Conservation (phyloP, 228 moss, liverwort and hornwort genomes). For the Sphagnum magellanicum region DNA sequence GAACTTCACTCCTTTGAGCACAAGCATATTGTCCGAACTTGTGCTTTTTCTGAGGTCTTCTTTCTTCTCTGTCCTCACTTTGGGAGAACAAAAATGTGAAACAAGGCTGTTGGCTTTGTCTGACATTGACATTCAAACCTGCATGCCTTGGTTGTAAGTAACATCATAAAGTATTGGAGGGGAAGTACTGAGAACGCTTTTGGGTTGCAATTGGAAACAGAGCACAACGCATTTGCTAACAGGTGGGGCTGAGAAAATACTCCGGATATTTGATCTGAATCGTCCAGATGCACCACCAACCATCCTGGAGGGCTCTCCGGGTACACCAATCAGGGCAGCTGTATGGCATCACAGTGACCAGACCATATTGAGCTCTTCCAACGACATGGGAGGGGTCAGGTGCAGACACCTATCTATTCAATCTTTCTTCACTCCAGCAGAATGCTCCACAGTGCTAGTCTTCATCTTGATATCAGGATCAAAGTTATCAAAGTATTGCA, state of each 20-base stretch:
- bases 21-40: conserved; percentile 98
- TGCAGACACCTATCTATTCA: background rate
- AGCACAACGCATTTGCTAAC: conserved; percentile 84
- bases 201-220: conserved; percentile 19
- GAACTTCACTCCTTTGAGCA: conserved; percentile 93
- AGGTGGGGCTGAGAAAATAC: conserved; percentile 92
- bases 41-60: conserved; percentile 97
- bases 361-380: conserved; percentile 93
- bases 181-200: too few relatives aligned
- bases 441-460: background rate
- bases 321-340: conserved; percentile 81
- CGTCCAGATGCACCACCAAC: conserved; percentile 84
- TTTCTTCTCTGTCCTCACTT: background rate
- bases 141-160: too few relatives aligned
- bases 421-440: background rate
- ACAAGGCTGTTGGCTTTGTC: background rate
- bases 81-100: too few relatives aligned
- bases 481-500: too few relatives aligned
- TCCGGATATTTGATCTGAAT: conserved; percentile 92
- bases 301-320: conserved; percentile 63
- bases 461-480: too few relatives aligned
- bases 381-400: conserved; percentile 92
- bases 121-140: background rate
- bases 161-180: too few relatives aligned
- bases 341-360: conserved; percentile 99